phyloP scores from a whole-genome alignment of 768 basidiomycete genomes.

The Kwoniella heveanensis region DNA sequence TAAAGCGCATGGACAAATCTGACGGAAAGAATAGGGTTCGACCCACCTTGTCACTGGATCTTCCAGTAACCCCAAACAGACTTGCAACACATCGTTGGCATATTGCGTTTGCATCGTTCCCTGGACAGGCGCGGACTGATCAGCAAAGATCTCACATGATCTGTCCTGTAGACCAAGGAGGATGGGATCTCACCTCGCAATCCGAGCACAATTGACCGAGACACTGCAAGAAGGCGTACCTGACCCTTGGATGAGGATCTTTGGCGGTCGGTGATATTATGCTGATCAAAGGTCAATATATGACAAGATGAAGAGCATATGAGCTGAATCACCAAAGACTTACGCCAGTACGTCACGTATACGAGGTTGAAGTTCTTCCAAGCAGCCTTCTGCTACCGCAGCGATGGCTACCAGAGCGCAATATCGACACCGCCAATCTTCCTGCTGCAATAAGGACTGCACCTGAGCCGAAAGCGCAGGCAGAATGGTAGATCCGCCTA shows the following conservation, averaged over 20 bases:
- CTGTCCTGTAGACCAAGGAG: neutral
- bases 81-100: conserved; percentile 69
- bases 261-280: conserved; percentile 66
- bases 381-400: conserved; percentile 72
- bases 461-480: conserved; percentile 81
- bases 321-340: too few species aligned
- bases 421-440: conserved; percentile 82
- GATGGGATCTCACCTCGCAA: conserved; percentile 64
- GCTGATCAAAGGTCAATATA: conserved; percentile 13
- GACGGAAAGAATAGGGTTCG: neutral
- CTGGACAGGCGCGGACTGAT: conserved; percentile 52
- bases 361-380: conserved; percentile 71
- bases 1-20: neutral
- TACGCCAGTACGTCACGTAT: conserved; percentile 80
- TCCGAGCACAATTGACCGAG: conserved; percentile 89
- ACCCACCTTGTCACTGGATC: conserved; percentile 71
- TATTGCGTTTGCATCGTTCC: conserved; percentile 75
- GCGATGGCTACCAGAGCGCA: conserved; percentile 86
- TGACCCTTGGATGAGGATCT: conserved; percentile 74
- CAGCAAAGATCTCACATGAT: neutral
- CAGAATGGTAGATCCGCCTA: conserved; percentile 70
- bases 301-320: neutral
- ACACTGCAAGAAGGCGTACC: conserved; percentile 74
- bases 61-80: conserved; percentile 71
- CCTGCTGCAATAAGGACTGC: conserved; percentile 75